Conservation (phyloP, 2,329 filamentous ascomycete species). For the Pseudomassariella vexata region DNA sequence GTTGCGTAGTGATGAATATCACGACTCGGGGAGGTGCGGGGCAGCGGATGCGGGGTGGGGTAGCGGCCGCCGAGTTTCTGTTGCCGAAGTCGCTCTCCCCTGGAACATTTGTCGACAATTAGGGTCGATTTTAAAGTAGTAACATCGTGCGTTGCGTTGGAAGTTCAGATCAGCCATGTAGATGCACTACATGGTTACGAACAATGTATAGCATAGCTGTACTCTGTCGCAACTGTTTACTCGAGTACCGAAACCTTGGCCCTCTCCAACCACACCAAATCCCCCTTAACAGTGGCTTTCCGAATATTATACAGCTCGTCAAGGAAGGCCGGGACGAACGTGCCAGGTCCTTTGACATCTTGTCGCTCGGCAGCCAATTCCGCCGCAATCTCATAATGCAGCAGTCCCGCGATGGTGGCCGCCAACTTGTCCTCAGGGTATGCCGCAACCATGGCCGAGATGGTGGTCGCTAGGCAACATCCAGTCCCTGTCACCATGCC, state of each 20-base stretch:
- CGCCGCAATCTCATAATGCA: slow-evolving; percentile 72
- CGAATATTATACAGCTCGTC: slow-evolving; percentile 59
- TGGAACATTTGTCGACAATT: too few species aligned
- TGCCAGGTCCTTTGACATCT: slow-evolving; percentile 73
- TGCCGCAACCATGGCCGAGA: slow-evolving; percentile 70
- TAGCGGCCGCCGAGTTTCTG: neutral
- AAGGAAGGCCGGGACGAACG: slow-evolving; percentile 79
- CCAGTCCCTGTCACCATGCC: slow-evolving; percentile 73
- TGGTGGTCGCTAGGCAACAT: slow-evolving; percentile 76
- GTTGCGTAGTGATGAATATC: too few species aligned
- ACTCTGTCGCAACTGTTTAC: too few species aligned
- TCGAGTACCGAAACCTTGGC: slow-evolving; percentile 40
- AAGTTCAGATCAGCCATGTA: too few species aligned
- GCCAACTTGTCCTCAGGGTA: slow-evolving; percentile 59
- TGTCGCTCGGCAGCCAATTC: slow-evolving; percentile 59
- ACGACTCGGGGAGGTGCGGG: neutral
- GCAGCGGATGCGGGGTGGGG: neutral
- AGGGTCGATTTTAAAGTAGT: too few species aligned
- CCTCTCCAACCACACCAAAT: slow-evolving; percentile 44
- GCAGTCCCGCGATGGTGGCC: slow-evolving; percentile 65
- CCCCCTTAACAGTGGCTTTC: slow-evolving; percentile 38
- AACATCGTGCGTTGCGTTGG: too few species aligned
- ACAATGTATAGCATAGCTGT: too few species aligned
- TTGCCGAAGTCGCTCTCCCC: too few species aligned
- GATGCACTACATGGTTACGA: too few species aligned